Evolutionary conservation across 1,139 yeast genomes (phyloP).

Genomic region (Lipomyces yarrowii): DNA sequence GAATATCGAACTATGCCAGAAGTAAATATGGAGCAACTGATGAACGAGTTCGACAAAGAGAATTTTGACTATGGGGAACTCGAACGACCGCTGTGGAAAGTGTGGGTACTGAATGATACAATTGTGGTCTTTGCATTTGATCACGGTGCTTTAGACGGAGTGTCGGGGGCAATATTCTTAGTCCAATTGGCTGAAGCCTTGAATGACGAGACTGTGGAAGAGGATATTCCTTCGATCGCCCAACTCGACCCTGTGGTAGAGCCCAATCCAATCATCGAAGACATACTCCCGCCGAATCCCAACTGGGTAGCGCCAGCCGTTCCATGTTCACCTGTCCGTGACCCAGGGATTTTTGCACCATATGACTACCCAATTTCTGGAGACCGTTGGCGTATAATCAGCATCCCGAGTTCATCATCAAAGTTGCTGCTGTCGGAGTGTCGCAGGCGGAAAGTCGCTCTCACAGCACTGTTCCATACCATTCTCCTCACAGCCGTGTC

Average conservation of each 20-base stretch:
- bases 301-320: background rate
- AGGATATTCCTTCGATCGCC: background rate
- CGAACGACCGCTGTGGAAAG: constrained; percentile 4
- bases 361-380: constrained; percentile 1
- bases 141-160: constrained; percentile 6
- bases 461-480: constrained; percentile 10
- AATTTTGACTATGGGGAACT: background rate
- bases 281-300: constrained; percentile 5
- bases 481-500: constrained; percentile 5
- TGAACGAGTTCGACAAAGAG: constrained; percentile 1
- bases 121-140: constrained; percentile 6
- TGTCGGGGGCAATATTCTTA: constrained; percentile 1
- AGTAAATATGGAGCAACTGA: background rate
- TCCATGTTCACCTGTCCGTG: background rate
- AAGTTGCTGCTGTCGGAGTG: background rate
- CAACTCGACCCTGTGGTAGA: background rate
- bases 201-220: constrained; percentile 3
- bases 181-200: constrained; percentile 1
- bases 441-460: constrained; percentile 4
- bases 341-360: constrained; percentile 2
- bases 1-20: background rate
- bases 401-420: background rate
- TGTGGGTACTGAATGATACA: background rate
- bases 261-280: constrained; percentile 1
- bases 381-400: constrained; percentile 1